phyloP scores from a whole-genome alignment of 2,329 filamentous ascomycete species.

The Blastomyces parvus region DNA sequence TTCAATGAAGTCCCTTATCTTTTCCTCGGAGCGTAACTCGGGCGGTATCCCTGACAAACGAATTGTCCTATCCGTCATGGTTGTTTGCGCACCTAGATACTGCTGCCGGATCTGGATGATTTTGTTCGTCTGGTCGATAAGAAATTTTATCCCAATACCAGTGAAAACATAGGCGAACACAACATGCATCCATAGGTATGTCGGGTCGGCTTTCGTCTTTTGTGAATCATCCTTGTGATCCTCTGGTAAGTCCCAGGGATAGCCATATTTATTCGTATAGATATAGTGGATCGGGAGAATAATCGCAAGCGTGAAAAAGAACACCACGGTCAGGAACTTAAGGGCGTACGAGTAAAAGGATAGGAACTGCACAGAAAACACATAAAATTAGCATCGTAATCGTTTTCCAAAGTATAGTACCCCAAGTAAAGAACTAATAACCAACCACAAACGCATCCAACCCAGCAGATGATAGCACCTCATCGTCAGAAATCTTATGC shows the following conservation, averaged over 20 bases:
- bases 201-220: slow-evolving; percentile 27
- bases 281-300: slow-evolving; percentile 77
- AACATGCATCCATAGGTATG: slow-evolving; percentile 85
- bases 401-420: background rate
- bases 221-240: slow-evolving; percentile 21
- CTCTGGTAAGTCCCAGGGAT: slow-evolving; percentile 26
- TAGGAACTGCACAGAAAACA: slow-evolving; percentile 51
- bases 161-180: slow-evolving; percentile 94
- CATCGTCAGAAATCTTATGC: slow-evolving; percentile 75
- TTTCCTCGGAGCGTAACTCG: slow-evolving; percentile 68
- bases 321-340: slow-evolving; percentile 66
- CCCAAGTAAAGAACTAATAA: slow-evolving; percentile 14
- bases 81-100: slow-evolving; percentile 86
- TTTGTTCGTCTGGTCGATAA: slow-evolving; percentile 71
- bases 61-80: slow-evolving; percentile 92
- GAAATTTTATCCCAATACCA: slow-evolving; percentile 66
- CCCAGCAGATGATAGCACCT: slow-evolving; percentile 80
- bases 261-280: slow-evolving; percentile 43
- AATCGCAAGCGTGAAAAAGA: slow-evolving; percentile 70
- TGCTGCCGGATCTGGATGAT: slow-evolving; percentile 81
- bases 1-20: slow-evolving; percentile 79
- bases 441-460: slow-evolving; percentile 85
- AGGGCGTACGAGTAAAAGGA: slow-evolving; percentile 94
- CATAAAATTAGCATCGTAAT: slow-evolving; percentile 8
- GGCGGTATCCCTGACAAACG: slow-evolving; percentile 77